Conservation (phyloP, 805 yeast species). For the Lachancea sp. region DNA sequence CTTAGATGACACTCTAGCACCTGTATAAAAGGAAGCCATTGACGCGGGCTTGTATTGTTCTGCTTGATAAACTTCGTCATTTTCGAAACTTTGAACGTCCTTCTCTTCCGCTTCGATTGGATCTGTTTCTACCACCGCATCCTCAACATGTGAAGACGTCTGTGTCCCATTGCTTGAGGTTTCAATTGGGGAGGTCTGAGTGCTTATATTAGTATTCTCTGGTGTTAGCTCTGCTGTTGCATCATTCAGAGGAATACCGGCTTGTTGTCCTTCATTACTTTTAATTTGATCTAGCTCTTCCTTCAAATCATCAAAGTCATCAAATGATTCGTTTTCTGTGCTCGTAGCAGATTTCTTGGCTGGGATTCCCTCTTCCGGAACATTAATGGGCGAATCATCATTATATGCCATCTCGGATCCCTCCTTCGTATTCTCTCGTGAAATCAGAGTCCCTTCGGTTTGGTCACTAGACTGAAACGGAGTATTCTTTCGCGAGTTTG, state of each 20-base stretch:
- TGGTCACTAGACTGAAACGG: not conserved
- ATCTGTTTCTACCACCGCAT: constrained; percentile 20
- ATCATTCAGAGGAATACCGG: not conserved
- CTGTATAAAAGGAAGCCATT: constrained; percentile 16
- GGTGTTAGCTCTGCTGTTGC: not conserved
- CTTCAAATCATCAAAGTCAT: constrained; percentile 19
- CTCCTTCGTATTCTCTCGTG: not conserved
- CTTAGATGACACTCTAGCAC: constrained; percentile 16
- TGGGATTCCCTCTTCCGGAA: not conserved
- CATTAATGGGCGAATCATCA: constrained; percentile 4
- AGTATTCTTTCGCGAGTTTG: not conserved
- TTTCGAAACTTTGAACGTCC: constrained; percentile 27
- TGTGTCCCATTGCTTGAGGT: constrained; percentile 4
- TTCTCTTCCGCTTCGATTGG: constrained; percentile 11
- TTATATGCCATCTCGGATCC: not conserved
- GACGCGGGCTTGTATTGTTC: constrained; percentile 20
- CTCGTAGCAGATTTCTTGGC: constrained; percentile 5
- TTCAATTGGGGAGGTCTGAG: not conserved
- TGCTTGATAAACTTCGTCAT: constrained; percentile 32
- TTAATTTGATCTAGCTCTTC: constrained; percentile 16
- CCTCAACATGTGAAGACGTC: not conserved
- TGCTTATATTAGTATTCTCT: not conserved
- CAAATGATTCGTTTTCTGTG: constrained; percentile 18
- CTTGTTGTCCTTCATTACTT: not conserved
- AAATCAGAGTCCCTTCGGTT: not conserved